phyloP scores from a whole-genome alignment of 2,329 filamentous ascomycete genomes.

The Nothopassalora personata region DNA sequence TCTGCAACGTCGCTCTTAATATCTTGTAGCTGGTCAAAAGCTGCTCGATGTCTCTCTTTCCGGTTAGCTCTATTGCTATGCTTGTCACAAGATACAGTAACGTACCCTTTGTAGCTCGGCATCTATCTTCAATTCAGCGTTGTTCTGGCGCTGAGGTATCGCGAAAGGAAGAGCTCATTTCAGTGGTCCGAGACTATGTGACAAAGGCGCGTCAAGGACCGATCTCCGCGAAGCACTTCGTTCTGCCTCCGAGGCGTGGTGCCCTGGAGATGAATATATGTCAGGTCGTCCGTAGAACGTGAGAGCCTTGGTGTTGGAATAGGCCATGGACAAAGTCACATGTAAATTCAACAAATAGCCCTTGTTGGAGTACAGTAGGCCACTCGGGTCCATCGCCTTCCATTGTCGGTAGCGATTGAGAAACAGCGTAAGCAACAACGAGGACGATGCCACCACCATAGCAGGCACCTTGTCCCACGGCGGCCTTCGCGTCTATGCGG shows the following conservation, averaged over 20 bases:
- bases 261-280: neutral
- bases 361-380: neutral
- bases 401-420: neutral
- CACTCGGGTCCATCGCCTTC: neutral
- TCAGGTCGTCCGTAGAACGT: neutral
- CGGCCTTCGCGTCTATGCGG: neutral
- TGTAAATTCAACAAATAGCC: neutral
- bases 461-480: neutral
- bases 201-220: neutral
- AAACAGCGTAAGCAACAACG: neutral
- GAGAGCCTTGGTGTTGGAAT: neutral
- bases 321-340: neutral
- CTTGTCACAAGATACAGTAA: neutral
- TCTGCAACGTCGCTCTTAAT: neutral
- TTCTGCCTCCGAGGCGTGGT: neutral
- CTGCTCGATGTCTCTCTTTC: constrained; percentile 1
- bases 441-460: neutral
- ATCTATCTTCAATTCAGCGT: neutral
- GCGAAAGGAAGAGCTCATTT: neutral
- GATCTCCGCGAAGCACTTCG: neutral
- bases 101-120: neutral
- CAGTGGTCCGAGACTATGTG: neutral
- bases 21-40: constrained; percentile 4
- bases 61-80: neutral
- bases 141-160: neutral